Conservation (phyloP, 352 stramenopile genomes). For the Plasmopara halstedii region DNA sequence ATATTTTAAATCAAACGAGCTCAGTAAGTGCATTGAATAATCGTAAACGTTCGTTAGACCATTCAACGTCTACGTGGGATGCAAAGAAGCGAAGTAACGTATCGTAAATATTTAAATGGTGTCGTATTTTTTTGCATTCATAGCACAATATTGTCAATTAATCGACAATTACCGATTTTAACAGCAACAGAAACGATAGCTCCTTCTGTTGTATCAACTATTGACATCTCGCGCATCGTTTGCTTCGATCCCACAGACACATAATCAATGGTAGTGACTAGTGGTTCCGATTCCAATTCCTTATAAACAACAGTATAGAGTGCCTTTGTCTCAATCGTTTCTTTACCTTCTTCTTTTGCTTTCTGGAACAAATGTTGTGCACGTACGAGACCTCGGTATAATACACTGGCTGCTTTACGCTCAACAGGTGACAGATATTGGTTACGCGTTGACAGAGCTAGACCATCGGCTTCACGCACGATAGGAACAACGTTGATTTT, state of each 20-base stretch:
- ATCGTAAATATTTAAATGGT: too few relatives aligned
- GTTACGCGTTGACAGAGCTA: constrained; percentile 98
- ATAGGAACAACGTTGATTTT: constrained; percentile 90
- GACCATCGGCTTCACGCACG: constrained; percentile 90
- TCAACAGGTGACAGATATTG: constrained; percentile 93
- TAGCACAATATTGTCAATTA: constrained; percentile 97
- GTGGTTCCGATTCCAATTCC: constrained; percentile 76
- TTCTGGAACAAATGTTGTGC: constrained; percentile 45
- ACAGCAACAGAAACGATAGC: constrained; percentile 94
- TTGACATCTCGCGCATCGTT: constrained; percentile 91
- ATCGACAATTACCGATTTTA: constrained; percentile 91
- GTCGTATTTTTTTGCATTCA: too few relatives aligned
- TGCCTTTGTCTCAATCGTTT: constrained; percentile 21
- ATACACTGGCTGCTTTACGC: constrained; percentile 74
- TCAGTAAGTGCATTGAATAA: constrained; percentile 7
- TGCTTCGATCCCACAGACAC: constrained; percentile 90
- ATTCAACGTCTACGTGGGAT: constrained; percentile 1
- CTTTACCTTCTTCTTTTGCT: constrained; percentile 11
- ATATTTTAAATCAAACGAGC: constrained; percentile 32
- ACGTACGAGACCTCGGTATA: constrained; percentile 75
- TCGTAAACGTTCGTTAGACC: constrained; percentile 20
- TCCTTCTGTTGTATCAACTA: constrained; percentile 52
- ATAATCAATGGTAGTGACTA: constrained; percentile 94
- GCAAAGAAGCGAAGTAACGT: constrained; percentile 19
- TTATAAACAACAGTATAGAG: constrained; percentile 38